Evolutionary conservation across 208 protist species (phyloP).

Genomic region (Wallacemonas sp.): DNA sequence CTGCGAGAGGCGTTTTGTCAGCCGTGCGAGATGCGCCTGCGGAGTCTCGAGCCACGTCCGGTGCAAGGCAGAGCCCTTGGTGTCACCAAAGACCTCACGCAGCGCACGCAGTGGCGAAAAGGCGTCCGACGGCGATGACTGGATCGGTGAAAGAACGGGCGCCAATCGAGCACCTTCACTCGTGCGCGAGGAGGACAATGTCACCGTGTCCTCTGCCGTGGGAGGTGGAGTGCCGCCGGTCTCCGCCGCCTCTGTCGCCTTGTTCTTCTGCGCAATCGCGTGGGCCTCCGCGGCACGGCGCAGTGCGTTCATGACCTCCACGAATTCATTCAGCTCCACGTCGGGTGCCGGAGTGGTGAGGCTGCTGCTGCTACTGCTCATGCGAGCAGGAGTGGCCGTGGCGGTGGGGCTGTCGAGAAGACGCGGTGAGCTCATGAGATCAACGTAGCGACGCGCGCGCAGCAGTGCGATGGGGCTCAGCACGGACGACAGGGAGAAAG

Average conservation of each 20-base stretch:
- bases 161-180: not conserved
- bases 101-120: constrained; percentile 24
- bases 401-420: not conserved
- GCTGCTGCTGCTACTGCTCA: not conserved
- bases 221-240: too few relatives aligned
- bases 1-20: constrained; percentile 15
- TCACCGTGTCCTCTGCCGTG: too few relatives aligned
- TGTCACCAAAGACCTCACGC: constrained; percentile 31
- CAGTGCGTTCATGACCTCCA: constrained; percentile 23
- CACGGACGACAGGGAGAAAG: constrained; percentile 1
- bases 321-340: constrained; percentile 18
- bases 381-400: not conserved
- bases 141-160: too few relatives aligned
- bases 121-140: not conserved
- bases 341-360: constrained; percentile 2
- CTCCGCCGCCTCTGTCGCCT: too few relatives aligned
- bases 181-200: not conserved
- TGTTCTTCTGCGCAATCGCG: not conserved
- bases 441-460: constrained; percentile 38
- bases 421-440: constrained; percentile 30
- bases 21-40: constrained; percentile 28
- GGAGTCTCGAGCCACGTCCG: constrained; percentile 49
- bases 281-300: not conserved
- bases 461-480: constrained; percentile 35
- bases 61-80: constrained; percentile 43